A percentile compares a stretch with the other conserved stretches of the same genome.
Evolutionary conservation across 306 rosid genomes (phyloP).

Genomic region (Quercus bicolor): DNA sequence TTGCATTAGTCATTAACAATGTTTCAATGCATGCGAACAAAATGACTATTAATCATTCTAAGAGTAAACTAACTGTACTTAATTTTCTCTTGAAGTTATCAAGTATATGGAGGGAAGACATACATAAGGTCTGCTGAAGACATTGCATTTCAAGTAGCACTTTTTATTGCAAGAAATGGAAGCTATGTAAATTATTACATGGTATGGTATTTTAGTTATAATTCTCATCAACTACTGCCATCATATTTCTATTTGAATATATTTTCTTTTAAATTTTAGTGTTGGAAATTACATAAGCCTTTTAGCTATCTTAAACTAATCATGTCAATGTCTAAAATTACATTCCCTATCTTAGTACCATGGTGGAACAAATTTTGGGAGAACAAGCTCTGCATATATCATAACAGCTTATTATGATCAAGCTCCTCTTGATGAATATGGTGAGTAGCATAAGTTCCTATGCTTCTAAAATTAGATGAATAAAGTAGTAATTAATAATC

Average conservation of each 20-base stretch:
- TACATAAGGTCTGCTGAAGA: constrained; percentile 77
- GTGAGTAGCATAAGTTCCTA: constrained; percentile 21
- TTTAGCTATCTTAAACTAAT: too few species aligned
- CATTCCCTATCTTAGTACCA: constrained; percentile 39
- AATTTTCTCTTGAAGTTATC: constrained; percentile 43
- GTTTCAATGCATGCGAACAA: not conserved
- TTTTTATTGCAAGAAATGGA: constrained; percentile 83
- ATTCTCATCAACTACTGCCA: not conserved
- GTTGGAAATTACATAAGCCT: not conserved
- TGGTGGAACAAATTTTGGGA: constrained; percentile 81
- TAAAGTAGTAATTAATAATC: too few species aligned
- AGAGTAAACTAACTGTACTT: not conserved
- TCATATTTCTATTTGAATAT: not conserved
- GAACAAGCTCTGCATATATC: constrained; percentile 52
- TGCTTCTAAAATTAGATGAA: not conserved
- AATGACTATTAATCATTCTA: not conserved
- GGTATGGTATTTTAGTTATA: constrained; percentile 30
- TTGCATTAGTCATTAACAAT: not conserved
- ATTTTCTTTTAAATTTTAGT: not conserved
- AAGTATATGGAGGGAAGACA: constrained; percentile 64
- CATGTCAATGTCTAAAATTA: not conserved
- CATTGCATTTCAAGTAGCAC: constrained; percentile 79
- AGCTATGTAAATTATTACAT: constrained; percentile 83
- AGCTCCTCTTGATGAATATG: constrained; percentile 83
- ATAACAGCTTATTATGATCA: constrained; percentile 64